phyloP scores from a whole-genome alignment of 768 basidiomycete species.

The Phaeotremella fagi region DNA sequence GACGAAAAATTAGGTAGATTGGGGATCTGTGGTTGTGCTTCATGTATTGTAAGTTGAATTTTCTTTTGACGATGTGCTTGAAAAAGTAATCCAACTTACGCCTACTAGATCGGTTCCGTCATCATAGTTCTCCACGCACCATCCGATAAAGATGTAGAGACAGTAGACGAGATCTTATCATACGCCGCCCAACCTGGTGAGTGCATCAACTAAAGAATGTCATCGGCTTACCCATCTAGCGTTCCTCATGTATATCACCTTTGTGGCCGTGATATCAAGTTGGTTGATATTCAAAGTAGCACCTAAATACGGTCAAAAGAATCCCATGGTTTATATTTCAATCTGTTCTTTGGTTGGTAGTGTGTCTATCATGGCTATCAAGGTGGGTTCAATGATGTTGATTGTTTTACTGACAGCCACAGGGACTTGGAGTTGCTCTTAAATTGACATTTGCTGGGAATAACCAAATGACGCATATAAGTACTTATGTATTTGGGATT shows the following conservation, averaged over 20 bases:
- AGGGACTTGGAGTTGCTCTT: conserved; percentile 89
- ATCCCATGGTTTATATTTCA: conserved; percentile 87
- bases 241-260: conserved; percentile 84
- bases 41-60: conserved; percentile 42
- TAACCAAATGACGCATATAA: conserved; percentile 90
- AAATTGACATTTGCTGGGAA: conserved; percentile 88
- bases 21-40: conserved; percentile 54
- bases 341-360: conserved; percentile 95
- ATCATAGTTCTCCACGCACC: conserved; percentile 96
- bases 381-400: conserved; percentile 48
- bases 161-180: conserved; percentile 85
- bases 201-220: conserved; percentile 24
- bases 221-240: conserved; percentile 52
- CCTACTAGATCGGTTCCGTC: conserved; percentile 65
- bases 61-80: background rate
- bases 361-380: conserved; percentile 97
- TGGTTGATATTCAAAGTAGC: conserved; percentile 82
- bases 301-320: conserved; percentile 78
- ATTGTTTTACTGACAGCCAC: background rate
- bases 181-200: conserved; percentile 91
- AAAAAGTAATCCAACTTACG: conserved; percentile 49
- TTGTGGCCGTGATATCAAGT: conserved; percentile 71
- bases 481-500: conserved; percentile 92
- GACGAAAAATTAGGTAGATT: conserved; percentile 91
- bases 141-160: conserved; percentile 85